A percentile compares a stretch with the other conserved stretches of the same genome.
Evolutionary conservation across 2,329 filamentous ascomycete genomes (phyloP).

Genomic region (Ilyonectria mors-panacis): DNA sequence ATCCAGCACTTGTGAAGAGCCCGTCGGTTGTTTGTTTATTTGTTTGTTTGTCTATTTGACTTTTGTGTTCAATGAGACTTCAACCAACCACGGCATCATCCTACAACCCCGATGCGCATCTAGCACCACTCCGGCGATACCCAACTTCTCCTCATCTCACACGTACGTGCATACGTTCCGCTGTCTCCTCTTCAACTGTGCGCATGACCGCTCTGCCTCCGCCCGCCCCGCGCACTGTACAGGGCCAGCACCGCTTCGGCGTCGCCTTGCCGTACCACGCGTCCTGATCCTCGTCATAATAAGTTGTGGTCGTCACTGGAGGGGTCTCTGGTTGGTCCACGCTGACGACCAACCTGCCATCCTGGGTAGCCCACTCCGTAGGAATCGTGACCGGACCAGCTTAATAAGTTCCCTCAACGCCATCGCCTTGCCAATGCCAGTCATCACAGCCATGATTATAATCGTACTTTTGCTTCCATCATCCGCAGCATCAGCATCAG

Average conservation of each 20-base stretch:
- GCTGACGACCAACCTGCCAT: conserved; percentile 17
- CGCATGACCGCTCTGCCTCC: conserved; percentile 6
- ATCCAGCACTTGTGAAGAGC: not conserved
- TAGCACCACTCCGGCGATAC: not conserved
- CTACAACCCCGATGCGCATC: conserved; percentile 3
- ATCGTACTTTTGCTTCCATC: conserved; percentile 1
- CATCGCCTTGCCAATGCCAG: conserved; percentile 3
- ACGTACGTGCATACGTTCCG: not conserved
- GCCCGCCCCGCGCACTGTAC: conserved; percentile 12
- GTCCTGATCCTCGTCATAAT: conserved; percentile 22
- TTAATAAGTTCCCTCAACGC: not conserved
- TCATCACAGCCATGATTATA: conserved; percentile 20
- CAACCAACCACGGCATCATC: conserved; percentile 11
- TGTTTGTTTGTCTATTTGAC: not conserved
- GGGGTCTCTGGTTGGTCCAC: conserved; percentile 26
- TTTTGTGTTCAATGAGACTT: not conserved
- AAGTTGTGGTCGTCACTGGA: conserved; percentile 5
- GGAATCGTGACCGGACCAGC: conserved; percentile 9
- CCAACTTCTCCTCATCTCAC: not conserved
- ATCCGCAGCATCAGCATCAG: conserved; percentile 16
- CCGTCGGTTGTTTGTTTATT: not conserved
- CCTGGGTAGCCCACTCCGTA: conserved; percentile 5
- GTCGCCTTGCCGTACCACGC: conserved; percentile 24
- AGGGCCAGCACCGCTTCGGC: conserved; percentile 13
- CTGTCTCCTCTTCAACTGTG: not conserved